Conservation (phyloP, 768 basidiomycete species). For the Leccinum pellstonianum region DNA sequence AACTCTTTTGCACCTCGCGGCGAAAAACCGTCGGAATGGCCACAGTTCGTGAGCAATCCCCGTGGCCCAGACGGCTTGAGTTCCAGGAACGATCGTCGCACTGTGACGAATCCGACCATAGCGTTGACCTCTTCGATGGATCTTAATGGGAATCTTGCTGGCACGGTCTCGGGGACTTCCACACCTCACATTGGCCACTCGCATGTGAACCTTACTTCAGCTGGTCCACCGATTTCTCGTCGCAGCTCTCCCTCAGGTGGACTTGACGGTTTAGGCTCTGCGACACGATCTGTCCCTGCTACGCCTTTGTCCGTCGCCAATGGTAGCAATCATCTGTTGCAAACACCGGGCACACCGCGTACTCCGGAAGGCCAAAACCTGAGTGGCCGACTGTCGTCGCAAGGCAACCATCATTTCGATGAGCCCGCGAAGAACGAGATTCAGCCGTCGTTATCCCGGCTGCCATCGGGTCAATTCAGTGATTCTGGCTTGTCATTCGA, state of each 20-base stretch:
- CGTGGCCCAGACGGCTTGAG: slow-evolving; percentile 60
- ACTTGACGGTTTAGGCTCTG: slow-evolving; percentile 56
- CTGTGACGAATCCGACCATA: slow-evolving; percentile 71
- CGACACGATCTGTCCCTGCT: slow-evolving; percentile 80
- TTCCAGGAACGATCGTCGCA: slow-evolving; percentile 62
- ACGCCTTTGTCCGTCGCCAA: slow-evolving; percentile 65
- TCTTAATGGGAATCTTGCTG: slow-evolving; percentile 41
- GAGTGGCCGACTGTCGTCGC: slow-evolving; percentile 62
- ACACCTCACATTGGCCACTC: slow-evolving; percentile 65
- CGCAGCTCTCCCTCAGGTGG: slow-evolving; percentile 71
- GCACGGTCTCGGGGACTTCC: slow-evolving; percentile 54
- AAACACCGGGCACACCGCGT: slow-evolving; percentile 63
- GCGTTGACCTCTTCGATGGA: slow-evolving; percentile 61
- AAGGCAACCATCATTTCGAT: slow-evolving; percentile 42
- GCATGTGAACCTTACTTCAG: slow-evolving; percentile 40
- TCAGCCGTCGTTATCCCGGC: slow-evolving; percentile 70
- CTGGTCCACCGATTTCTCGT: slow-evolving; percentile 53
- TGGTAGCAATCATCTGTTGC: slow-evolving; percentile 51
- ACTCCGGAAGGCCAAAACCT: slow-evolving; percentile 57
- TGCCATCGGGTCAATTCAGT: slow-evolving; percentile 60
- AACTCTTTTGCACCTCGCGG: slow-evolving; percentile 56
- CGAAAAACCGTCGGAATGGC: slow-evolving; percentile 90
- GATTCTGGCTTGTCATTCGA: slow-evolving; percentile 52
- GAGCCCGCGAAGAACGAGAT: slow-evolving; percentile 57
- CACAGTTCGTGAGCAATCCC: slow-evolving; percentile 71